Base-by-base conservation (phyloP, 805 yeast genomes). In the Jamesozyma piceae region DNA sequence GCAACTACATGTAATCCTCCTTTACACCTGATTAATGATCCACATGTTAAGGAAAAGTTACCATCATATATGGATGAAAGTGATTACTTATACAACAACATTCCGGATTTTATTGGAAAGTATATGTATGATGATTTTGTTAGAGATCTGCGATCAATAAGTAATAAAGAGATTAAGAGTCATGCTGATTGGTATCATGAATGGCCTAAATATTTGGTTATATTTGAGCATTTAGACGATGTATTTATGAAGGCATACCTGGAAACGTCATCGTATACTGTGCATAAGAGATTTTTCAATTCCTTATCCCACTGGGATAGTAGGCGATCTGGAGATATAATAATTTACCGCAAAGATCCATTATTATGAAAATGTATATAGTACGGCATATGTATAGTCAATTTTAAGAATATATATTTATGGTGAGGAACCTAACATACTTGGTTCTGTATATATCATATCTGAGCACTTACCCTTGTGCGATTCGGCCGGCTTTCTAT, bases 1-100 rank as follows among this genome's bases (percentile, higher is more conserved):
- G 80, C 81, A 42, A 66, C 92, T 33, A 77, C 95, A 0, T 92
- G 99, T 61, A 94, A 87, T 44, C 99, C 99, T 0, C 97, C 98
- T 1, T 58, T 67, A 21, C 64, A 65, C 51, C 44, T 69, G 8
- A 35, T 68, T 20, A 49, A 54, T 17, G 62, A 60, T 22, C 49
- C 55, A 3, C 50, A 60, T 28, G 56, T 68, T 1, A 21, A 28
- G 6, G 9, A 17, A 3, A 67, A 69, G 35, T 50, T 82, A 2
- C 49, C 49, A 0, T 34, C 48, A 0, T 92, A 92, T 55, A 67
- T 74, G 63, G 98, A 90, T 58, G 95, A 89, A 58, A 86, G 95
- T 36, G 97, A 92, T 57, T 64, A 65, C 41, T 82, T 92, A 49
- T 92, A 84, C 58, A 79, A 73, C 10, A 67, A 86, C 50, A 86